Evolutionary conservation across 768 basidiomycete species (phyloP).

Genomic region (Leucosporidium creatinivorum): DNA sequence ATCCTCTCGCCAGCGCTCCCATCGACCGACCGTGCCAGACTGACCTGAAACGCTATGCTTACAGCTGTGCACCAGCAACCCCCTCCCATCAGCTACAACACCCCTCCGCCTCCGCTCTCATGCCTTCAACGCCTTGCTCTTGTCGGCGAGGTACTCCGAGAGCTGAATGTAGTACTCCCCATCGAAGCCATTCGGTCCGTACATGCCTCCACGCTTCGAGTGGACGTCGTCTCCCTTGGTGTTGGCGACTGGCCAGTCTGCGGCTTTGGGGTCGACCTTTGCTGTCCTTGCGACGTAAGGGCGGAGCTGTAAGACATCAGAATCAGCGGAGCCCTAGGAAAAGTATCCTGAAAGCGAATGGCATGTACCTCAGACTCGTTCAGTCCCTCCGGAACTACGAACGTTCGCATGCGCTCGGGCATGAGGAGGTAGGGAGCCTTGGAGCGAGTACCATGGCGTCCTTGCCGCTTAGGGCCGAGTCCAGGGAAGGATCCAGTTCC

Average conservation of each 20-base stretch:
- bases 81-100: too few species aligned
- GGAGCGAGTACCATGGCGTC: conserved; percentile 68
- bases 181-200: conserved; percentile 37
- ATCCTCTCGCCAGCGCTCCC: background rate
- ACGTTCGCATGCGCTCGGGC: conserved; percentile 36
- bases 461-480: conserved; percentile 74
- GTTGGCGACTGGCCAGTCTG: conserved; percentile 35
- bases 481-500: conserved; percentile 62
- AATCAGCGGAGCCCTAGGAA: background rate
- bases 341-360: conserved; percentile 49
- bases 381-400: conserved; percentile 35
- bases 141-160: conserved; percentile 13
- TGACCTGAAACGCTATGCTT: too few species aligned
- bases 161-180: conserved; percentile 40
- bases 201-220: conserved; percentile 30
- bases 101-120: background rate
- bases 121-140: background rate
- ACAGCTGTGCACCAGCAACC: too few species aligned
- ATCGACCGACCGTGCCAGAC: too few species aligned
- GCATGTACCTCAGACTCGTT: conserved; percentile 51
- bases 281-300: conserved; percentile 48
- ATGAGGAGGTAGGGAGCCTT: conserved; percentile 38
- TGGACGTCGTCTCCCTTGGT: conserved; percentile 34
- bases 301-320: background rate
- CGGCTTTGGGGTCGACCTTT: conserved; percentile 10